Evolutionary conservation across 176 grass and related monocot genomes (phyloP), one percentile per base, ranked within the genome.

Genomic region (Paspalum vaginatum): DNA sequence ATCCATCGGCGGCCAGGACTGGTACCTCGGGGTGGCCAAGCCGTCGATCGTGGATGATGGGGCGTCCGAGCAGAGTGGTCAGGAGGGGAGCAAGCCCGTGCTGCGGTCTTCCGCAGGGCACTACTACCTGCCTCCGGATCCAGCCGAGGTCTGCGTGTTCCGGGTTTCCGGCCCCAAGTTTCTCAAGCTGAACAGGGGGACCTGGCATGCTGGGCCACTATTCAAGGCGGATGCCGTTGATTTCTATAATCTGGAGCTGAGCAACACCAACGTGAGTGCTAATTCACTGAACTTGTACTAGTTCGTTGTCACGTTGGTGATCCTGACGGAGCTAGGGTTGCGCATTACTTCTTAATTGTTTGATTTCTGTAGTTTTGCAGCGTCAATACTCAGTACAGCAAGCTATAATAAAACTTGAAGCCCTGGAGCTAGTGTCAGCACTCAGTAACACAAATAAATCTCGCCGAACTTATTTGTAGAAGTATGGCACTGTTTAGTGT

Each of bases 241-340:
- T 77, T 99, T 99, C 79, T 99, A 95, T 73, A 99, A 99, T 68
- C 87, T 99, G 62, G 96, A 99, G 82, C 90, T 99, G 7, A 99
- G 91, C 83, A 56, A 99, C 84, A 99, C 96, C 73, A 99, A 99
- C 86, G 96, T 95, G 72, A 99, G 96, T 92, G 22, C 6, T 45
- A 45, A 6, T 2, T 51, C 64, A 4, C 65, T 52, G 21, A 38
- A 74, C 20, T 45, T 14, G 2, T 27, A 26, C 7, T 25, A 51
- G 26, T 13, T 86, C 13, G 26, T 65, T 49, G 1, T 41, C 24
- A 65, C 12, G 0, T 48, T 9, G 5, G 2, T 38, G 9, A 40
- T 42, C 12, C 11, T 52, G 47, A 14, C 5, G 4, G 62, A 76
- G 70, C 20, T 50, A 49, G 6, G 0, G 12, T 24, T 55, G 9